Percentiles rank a stretch among this genome's conserved stretches.
Evolutionary conservation across 2,329 filamentous ascomycete species (phyloP).

Genomic region (Aspergillus sp.): DNA sequence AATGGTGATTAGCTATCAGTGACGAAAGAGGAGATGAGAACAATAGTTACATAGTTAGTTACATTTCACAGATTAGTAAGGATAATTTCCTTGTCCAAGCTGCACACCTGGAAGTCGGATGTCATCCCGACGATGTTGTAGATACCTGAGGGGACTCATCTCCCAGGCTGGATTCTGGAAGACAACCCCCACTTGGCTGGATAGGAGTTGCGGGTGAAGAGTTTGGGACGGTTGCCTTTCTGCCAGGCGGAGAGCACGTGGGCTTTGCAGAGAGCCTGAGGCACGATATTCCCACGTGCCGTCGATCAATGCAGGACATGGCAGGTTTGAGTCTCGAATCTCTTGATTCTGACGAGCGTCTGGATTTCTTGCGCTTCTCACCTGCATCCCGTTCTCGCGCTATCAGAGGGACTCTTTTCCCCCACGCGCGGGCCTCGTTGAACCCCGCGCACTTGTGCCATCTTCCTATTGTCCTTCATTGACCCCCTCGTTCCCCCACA

Average conservation of each 20-base stretch:
- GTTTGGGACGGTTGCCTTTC: slow-evolving; percentile 3
- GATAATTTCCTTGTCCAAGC: neutral
- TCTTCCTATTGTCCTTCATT: slow-evolving; percentile 6
- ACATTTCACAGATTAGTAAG: neutral
- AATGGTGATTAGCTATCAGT: slow-evolving; percentile 7
- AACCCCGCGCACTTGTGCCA: slow-evolving; percentile 11
- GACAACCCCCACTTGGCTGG: neutral
- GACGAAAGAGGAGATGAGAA: slow-evolving; percentile 4
- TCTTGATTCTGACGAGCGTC: neutral
- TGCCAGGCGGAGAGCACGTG: slow-evolving; percentile 11
- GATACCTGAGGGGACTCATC: neutral
- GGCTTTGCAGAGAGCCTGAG: slow-evolving; percentile 8
- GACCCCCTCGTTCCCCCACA: slow-evolving; percentile 4
- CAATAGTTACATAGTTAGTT: neutral
- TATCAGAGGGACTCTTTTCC: slow-evolving; percentile 4
- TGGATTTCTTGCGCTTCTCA: neutral
- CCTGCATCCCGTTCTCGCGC: slow-evolving; percentile 13
- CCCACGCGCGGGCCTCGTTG: slow-evolving; percentile 19
- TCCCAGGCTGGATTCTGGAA: neutral
- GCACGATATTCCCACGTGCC: slow-evolving; percentile 2
- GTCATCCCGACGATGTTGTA: slow-evolving; percentile 1
- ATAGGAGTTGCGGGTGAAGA: neutral
- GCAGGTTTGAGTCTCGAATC: neutral
- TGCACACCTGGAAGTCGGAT: neutral
- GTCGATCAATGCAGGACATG: slow-evolving; percentile 8